Evolutionary conservation across 352 stramenopile species (phyloP).

Genomic region (Phytopythium kandeliae): DNA sequence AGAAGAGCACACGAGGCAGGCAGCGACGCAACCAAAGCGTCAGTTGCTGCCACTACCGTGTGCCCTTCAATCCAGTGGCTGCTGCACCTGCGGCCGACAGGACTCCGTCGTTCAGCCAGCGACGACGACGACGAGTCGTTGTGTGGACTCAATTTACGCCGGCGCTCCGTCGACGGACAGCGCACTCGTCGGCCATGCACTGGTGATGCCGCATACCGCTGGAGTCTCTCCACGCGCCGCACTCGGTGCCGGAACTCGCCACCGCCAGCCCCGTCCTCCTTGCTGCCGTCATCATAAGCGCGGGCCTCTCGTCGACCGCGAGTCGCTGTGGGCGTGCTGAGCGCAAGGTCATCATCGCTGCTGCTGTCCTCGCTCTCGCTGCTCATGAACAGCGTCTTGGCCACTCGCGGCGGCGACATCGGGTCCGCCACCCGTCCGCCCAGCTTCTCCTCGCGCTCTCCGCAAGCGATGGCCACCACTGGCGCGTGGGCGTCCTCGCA

Average conservation of each 20-base stretch:
- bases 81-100: constrained; percentile 13
- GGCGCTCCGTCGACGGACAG: constrained; percentile 10
- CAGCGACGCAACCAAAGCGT: background rate
- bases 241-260: constrained; percentile 23
- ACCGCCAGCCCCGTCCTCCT: constrained; percentile 1
- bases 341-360: background rate
- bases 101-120: constrained; percentile 7
- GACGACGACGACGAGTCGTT: constrained; percentile 14
- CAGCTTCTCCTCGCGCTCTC: background rate
- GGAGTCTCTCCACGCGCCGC: constrained; percentile 17
- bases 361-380: constrained; percentile 19
- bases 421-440: background rate
- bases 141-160: background rate
- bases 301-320: background rate
- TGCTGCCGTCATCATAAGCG: constrained; percentile 1
- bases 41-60: background rate
- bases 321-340: background rate
- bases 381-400: constrained; percentile 31
- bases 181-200: constrained; percentile 7
- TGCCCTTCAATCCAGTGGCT: background rate
- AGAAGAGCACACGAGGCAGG: background rate
- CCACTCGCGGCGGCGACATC: constrained; percentile 15
- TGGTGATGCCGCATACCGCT: constrained; percentile 15
- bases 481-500: background rate
- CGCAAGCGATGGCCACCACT: background rate